Conservation (phyloP, 768 basidiomycete species). For the Exsudoporus frostii region DNA sequence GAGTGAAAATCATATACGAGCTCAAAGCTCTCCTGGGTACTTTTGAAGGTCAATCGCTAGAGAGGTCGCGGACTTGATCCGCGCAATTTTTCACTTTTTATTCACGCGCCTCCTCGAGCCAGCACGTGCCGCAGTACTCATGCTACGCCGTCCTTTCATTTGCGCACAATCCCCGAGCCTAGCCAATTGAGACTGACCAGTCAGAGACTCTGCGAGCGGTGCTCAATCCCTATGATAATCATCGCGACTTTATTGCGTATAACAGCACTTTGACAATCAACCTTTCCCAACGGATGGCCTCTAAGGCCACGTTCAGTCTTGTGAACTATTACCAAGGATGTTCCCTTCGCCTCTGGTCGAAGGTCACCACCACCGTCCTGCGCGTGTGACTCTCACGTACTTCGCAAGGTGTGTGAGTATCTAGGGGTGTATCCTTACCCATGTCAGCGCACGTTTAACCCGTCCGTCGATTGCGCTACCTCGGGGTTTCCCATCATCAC, state of each 20-base stretch:
- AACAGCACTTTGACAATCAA: not conserved
- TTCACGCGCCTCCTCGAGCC: not conserved
- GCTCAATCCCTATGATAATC: no score
- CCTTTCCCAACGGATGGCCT: no score
- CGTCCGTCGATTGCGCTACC: not conserved
- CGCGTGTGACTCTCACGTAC: not conserved
- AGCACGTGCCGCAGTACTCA: no score
- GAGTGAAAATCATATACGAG: slow-evolving; percentile 33
- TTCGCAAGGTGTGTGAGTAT: not conserved
- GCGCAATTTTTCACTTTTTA: not conserved
- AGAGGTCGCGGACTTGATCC: not conserved
- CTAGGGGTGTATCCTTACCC: not conserved
- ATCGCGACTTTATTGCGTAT: no score
- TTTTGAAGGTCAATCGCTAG: not conserved
- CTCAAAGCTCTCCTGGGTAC: slow-evolving; percentile 11
- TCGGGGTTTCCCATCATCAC: not conserved
- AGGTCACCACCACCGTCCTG: not conserved
- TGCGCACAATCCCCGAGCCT: not conserved
- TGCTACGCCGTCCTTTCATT: not conserved
- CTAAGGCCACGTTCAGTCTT: not conserved
- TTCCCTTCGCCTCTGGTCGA: not conserved
- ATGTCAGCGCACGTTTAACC: not conserved
- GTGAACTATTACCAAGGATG: not conserved
- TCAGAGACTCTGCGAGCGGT: not conserved
- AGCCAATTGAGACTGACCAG: no score